These are phyloP conservation scores for Echinosophora koreensis DNA, from an alignment of 306 rosid genomes.

Conservation along the genomic window DNA sequence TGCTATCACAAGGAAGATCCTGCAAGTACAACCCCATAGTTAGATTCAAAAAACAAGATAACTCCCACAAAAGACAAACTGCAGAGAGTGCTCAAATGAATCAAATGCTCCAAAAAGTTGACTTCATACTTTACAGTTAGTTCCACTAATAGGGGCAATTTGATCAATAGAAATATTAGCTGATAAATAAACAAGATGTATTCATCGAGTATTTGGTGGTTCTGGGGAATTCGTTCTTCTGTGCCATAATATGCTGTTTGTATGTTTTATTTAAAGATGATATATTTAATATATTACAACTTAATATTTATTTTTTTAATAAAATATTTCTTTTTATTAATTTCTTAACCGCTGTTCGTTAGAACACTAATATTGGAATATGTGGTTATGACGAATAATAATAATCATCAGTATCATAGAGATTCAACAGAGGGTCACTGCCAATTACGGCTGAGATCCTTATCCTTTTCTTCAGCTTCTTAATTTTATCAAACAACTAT, in stretches of 20 bases:
- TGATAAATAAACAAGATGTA: neutral
- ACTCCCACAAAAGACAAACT: no score
- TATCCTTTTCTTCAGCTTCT: neutral
- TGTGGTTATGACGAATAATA: no score
- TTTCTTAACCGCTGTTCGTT: no score
- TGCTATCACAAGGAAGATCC: slow-evolving; percentile 10
- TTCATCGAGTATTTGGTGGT: neutral
- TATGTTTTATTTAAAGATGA: neutral
- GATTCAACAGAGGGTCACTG: slow-evolving; percentile 19
- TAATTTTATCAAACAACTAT: neutral
- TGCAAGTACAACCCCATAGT: neutral
- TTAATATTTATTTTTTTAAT: no score
- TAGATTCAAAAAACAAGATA: neutral
- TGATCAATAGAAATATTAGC: slow-evolving; percentile 1
- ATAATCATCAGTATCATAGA: neutral
- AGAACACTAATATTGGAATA: no score
- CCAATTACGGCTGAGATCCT: slow-evolving; percentile 21
- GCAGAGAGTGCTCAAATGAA: neutral
- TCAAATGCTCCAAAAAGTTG: neutral
- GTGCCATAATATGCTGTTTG: neutral
- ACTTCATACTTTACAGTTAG: neutral
- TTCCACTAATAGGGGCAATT: neutral
- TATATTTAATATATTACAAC: no score
- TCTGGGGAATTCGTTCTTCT: neutral
- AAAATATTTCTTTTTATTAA: no score